phyloP scores from a whole-genome alignment of 192 early-diverging fungal genomes.

The Linnemannia zychae region DNA sequence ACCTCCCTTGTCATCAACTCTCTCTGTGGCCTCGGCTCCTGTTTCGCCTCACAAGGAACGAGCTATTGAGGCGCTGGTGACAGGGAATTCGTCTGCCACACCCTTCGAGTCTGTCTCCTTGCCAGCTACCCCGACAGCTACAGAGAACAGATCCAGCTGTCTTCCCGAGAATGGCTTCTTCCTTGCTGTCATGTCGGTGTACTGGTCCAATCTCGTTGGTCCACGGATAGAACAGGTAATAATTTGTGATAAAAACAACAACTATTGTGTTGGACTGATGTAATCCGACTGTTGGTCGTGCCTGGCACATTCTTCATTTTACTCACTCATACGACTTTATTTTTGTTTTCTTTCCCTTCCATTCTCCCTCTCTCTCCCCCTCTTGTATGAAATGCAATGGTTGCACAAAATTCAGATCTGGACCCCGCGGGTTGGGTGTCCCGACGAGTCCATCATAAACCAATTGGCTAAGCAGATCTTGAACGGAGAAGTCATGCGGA shows the following conservation, averaged over 20 bases:
- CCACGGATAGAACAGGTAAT: constrained; percentile 65
- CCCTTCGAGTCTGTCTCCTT: constrained; percentile 49
- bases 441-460: constrained; percentile 52
- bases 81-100: constrained; percentile 20
- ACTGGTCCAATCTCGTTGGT: constrained; percentile 69
- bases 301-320: neutral
- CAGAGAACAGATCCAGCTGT: constrained; percentile 43
- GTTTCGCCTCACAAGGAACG: constrained; percentile 41
- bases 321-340: neutral
- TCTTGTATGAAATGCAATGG: constrained; percentile 15
- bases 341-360: neutral
- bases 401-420: constrained; percentile 45
- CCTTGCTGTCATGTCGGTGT: constrained; percentile 63
- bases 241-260: constrained; percentile 2
- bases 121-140: constrained; percentile 48
- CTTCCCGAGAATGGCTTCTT: constrained; percentile 67
- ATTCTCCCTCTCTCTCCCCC: neutral
- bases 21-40: constrained; percentile 46
- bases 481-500: constrained; percentile 66
- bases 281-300: constrained; percentile 12
- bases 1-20: constrained; percentile 27
- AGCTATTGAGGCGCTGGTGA: constrained; percentile 15
- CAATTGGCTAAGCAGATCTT: constrained; percentile 64
- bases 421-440: constrained; percentile 49
- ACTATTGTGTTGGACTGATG: constrained; percentile 32